Percentiles rank a stretch among this genome's conserved stretches.
phyloP scores from a whole-genome alignment of 768 basidiomycete genomes.

The Macrolepiota fuliginosa region DNA sequence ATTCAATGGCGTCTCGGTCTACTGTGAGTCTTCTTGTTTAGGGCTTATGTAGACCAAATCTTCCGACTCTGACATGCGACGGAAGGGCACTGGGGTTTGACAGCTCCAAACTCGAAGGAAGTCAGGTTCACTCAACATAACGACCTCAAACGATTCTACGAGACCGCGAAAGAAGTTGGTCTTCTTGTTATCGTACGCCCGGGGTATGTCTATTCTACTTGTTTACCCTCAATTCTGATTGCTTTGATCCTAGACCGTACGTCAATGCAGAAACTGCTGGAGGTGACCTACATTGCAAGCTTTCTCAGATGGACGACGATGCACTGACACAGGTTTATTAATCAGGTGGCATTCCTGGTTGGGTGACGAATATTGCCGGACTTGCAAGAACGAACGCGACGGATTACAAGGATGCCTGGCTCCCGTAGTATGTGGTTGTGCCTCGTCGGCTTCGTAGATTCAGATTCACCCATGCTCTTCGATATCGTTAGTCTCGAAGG shows the following conservation, averaged over 20 bases:
- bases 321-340: neutral
- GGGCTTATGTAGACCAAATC: slow-evolving; percentile 26
- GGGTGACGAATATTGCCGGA: slow-evolving; percentile 47
- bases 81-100: slow-evolving; percentile 62
- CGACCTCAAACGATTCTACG: slow-evolving; percentile 53
- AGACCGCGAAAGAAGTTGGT: slow-evolving; percentile 60
- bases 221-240: neutral
- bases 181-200: slow-evolving; percentile 67
- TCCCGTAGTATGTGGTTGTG: slow-evolving; percentile 27
- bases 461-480: neutral
- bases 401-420: slow-evolving; percentile 55
- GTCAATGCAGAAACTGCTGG: slow-evolving; percentile 70
- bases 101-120: slow-evolving; percentile 56
- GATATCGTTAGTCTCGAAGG: slow-evolving; percentile 20
- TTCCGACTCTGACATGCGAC: slow-evolving; percentile 11
- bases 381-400: slow-evolving; percentile 59
- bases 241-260: slow-evolving; percentile 28
- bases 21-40: slow-evolving; percentile 39
- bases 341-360: slow-evolving; percentile 43
- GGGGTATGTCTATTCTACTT: slow-evolving; percentile 36
- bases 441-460: neutral
- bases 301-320: neutral
- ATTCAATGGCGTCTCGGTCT: slow-evolving; percentile 63
- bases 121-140: slow-evolving; percentile 61
- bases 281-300: slow-evolving; percentile 30